phyloP scores from a whole-genome alignment of 768 basidiomycete species.

The Leccinum disarticulatum region DNA sequence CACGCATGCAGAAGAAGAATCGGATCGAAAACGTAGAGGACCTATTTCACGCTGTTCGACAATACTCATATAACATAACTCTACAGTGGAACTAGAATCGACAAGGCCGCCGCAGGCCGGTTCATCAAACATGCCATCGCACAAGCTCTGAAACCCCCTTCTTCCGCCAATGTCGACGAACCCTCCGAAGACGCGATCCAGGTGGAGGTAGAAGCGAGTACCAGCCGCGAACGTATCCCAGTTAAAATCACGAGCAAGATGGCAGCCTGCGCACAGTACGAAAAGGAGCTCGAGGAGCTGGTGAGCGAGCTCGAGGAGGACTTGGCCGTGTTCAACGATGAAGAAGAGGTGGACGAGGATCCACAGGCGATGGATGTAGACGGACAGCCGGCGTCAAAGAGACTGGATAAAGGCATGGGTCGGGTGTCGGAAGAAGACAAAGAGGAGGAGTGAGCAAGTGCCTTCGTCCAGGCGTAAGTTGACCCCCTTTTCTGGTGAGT shows the following conservation, averaged over 20 bases:
- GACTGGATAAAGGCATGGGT: conserved; percentile 36
- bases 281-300: too few relatives aligned
- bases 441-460: conserved; percentile 7
- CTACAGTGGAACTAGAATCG: conserved; percentile 48
- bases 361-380: too few relatives aligned
- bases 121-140: conserved; percentile 86
- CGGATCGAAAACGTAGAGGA: conserved; percentile 43
- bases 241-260: too few relatives aligned
- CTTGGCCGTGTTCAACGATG: too few relatives aligned
- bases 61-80: too few relatives aligned
- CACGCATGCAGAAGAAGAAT: conserved; percentile 62
- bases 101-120: conserved; percentile 75
- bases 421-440: conserved; percentile 35
- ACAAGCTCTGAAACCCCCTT: conserved; percentile 44
- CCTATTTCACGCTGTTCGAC: too few relatives aligned
- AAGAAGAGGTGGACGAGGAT: too few relatives aligned
- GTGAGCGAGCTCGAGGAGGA: too few relatives aligned
- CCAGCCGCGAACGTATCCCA: too few relatives aligned
- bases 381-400: too few relatives aligned
- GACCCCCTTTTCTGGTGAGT: conserved; percentile 59
- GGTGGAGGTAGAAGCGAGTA: too few relatives aligned
- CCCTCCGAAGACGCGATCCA: conserved; percentile 5
- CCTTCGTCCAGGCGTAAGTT: conserved; percentile 44
- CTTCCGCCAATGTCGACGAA: conserved; percentile 34
- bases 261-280: too few relatives aligned